Evolutionary conservation across 805 yeast species (phyloP).

Genomic region (Spathaspora boniae): DNA sequence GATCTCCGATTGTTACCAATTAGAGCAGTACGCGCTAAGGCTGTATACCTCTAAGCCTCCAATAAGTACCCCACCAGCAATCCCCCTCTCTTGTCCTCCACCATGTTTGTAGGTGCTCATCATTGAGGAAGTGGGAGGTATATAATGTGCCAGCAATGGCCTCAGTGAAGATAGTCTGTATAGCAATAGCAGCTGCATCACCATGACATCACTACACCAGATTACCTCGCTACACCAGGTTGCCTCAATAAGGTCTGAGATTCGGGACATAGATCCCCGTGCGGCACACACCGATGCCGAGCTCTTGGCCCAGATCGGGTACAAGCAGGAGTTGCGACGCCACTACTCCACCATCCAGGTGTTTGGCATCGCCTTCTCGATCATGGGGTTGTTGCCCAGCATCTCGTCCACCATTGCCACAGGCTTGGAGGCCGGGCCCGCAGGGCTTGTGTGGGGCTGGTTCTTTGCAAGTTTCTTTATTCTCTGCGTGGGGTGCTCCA

Average conservation of each 20-base stretch:
- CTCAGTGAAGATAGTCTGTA: no score
- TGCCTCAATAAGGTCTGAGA: slow-evolving; percentile 15
- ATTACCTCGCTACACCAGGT: slow-evolving; percentile 6
- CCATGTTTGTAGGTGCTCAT: no score
- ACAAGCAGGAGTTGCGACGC: slow-evolving; percentile 64
- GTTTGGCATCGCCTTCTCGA: slow-evolving; percentile 68
- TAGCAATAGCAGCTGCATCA: no score
- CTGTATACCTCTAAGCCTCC: no score
- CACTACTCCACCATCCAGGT: slow-evolving; percentile 59
- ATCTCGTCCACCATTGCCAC: slow-evolving; percentile 53
- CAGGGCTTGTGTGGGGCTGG: slow-evolving; percentile 75
- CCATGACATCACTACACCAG: no score
- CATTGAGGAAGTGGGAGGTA: no score
- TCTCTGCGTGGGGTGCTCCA: slow-evolving; percentile 53
- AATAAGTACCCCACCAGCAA: no score
- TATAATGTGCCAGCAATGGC: no score
- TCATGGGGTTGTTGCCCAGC: slow-evolving; percentile 69
- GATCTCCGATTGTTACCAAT: no score
- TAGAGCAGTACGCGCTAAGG: no score
- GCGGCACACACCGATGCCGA: slow-evolving; percentile 17
- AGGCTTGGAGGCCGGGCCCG: slow-evolving; percentile 62
- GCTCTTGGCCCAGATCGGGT: slow-evolving; percentile 55
- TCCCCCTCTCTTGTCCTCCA: no score
- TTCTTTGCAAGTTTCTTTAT: slow-evolving; percentile 53
- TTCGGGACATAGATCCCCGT: slow-evolving; percentile 17